These are phyloP conservation scores for Tulasnella calospora DNA, from an alignment of 768 basidiomycete genomes.

Conservation along the genomic window DNA sequence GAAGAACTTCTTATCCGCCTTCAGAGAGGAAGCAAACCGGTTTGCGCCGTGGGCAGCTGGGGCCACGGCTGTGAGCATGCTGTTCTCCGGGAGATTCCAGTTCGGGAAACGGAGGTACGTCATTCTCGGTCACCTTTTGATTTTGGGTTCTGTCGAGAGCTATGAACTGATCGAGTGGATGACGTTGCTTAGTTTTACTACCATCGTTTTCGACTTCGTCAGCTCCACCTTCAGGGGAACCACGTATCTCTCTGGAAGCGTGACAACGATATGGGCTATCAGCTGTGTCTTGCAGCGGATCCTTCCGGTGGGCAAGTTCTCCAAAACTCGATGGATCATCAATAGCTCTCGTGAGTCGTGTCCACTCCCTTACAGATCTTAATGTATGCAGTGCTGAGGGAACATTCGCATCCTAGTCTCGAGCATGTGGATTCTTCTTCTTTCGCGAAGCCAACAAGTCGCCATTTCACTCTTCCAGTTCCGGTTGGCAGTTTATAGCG, in stretches of 20 bases:
- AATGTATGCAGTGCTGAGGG: not conserved
- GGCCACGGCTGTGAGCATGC: constrained; percentile 23
- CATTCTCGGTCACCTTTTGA: not conserved
- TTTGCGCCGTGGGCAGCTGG: constrained; percentile 24
- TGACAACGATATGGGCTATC: constrained; percentile 25
- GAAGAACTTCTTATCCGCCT: constrained; percentile 23
- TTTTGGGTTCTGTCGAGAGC: not conserved
- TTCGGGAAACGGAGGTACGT: constrained; percentile 3
- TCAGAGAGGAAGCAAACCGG: not conserved
- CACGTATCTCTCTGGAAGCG: constrained; percentile 21
- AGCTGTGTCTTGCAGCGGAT: constrained; percentile 24
- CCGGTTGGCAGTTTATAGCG: not conserved
- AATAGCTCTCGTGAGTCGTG: constrained; percentile 11
- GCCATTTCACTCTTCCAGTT: constrained; percentile 13
- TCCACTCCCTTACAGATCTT: not conserved
- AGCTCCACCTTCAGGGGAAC: constrained; percentile 20
- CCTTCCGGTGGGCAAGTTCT: constrained; percentile 4
- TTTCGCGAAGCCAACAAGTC: constrained; percentile 8
- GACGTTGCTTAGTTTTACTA: not conserved
- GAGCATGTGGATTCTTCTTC: constrained; percentile 18
- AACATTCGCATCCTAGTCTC: not conserved
- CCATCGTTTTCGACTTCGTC: not conserved
- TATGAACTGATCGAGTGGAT: not conserved
- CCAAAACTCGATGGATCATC: constrained; percentile 8
- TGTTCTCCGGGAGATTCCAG: not conserved